These are phyloP conservation scores for Scortechinia acanthostroma DNA, from an alignment of 2,329 filamentous ascomycete species.

Conservation along the genomic window DNA sequence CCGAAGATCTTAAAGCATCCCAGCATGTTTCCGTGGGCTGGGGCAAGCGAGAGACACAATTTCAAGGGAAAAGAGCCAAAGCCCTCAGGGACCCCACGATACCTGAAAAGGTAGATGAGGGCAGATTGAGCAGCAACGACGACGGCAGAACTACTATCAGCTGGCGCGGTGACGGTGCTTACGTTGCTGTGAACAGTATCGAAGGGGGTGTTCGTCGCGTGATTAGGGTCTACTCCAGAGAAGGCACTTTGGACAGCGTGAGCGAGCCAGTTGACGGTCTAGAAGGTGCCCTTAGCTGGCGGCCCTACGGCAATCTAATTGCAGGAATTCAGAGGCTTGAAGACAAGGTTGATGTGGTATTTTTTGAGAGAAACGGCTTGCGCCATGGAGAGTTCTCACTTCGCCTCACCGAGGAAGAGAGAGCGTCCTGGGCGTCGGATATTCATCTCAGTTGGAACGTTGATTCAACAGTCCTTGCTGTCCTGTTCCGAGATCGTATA, in stretches of 20 bases:
- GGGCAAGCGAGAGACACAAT: slow-evolving; percentile 97
- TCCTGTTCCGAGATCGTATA: slow-evolving; percentile 67
- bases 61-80: slow-evolving; percentile 81
- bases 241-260: slow-evolving; percentile 83
- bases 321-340: slow-evolving; percentile 73
- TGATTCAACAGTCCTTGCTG: slow-evolving; percentile 83
- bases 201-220: slow-evolving; percentile 65
- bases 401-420: slow-evolving; percentile 52
- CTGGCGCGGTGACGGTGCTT: slow-evolving; percentile 92
- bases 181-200: slow-evolving; percentile 78
- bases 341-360: slow-evolving; percentile 73
- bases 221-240: slow-evolving; percentile 82
- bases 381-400: slow-evolving; percentile 92
- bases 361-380: slow-evolving; percentile 95
- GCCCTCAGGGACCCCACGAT: slow-evolving; percentile 89
- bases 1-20: slow-evolving; percentile 76
- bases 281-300: slow-evolving; percentile 83
- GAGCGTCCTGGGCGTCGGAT: slow-evolving; percentile 40
- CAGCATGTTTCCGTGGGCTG: slow-evolving; percentile 95
- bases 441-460: slow-evolving; percentile 78
- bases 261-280: slow-evolving; percentile 90
- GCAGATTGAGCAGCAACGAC: slow-evolving; percentile 68
- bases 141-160: slow-evolving; percentile 67
- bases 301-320: slow-evolving; percentile 82
- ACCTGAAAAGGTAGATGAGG: slow-evolving; percentile 83